phyloP scores from a whole-genome alignment of 2,329 filamentous ascomycete species.

The Cercospora janseana region DNA sequence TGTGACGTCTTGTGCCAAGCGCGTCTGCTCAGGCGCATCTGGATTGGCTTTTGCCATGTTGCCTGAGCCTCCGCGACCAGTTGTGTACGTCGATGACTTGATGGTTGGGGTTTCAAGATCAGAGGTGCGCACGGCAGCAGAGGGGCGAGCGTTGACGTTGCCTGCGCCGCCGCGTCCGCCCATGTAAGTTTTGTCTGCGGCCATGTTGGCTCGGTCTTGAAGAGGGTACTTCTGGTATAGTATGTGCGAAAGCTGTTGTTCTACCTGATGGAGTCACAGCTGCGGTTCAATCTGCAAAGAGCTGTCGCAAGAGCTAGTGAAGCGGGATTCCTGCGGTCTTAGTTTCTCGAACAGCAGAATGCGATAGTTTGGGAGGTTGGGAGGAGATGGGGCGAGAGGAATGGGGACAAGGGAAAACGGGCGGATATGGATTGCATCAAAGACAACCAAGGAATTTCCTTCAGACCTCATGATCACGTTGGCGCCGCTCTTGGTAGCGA shows the following conservation, averaged over 20 bases:
- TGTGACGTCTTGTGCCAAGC: conserved; percentile 78
- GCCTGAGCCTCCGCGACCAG: conserved; percentile 80
- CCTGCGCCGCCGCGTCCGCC: conserved; percentile 73
- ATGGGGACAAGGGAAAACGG: background rate
- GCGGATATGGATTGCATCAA: background rate
- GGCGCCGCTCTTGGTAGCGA: background rate
- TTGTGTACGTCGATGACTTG: conserved; percentile 81
- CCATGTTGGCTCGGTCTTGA: background rate
- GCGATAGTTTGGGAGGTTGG: background rate
- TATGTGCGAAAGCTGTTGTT: too few species aligned
- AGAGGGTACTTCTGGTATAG: background rate
- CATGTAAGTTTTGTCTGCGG: background rate
- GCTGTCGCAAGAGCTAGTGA: too few species aligned
- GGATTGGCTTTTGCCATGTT: conserved; percentile 79
- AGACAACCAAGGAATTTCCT: background rate
- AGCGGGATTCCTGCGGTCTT: too few species aligned
- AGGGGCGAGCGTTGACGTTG: conserved; percentile 48
- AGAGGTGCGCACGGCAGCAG: conserved; percentile 41
- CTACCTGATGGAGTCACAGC: too few species aligned
- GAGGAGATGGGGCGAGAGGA: conserved; percentile 1
- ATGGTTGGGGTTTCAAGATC: conserved; percentile 80
- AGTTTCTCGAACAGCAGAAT: too few species aligned
- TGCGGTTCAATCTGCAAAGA: too few species aligned
- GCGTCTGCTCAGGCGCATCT: conserved; percentile 63
- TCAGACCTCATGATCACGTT: conserved; percentile 2